A percentile compares a stretch with the other conserved stretches of the same genome.
Conservation (phyloP, 805 yeast species). For the Candida golubevii region DNA sequence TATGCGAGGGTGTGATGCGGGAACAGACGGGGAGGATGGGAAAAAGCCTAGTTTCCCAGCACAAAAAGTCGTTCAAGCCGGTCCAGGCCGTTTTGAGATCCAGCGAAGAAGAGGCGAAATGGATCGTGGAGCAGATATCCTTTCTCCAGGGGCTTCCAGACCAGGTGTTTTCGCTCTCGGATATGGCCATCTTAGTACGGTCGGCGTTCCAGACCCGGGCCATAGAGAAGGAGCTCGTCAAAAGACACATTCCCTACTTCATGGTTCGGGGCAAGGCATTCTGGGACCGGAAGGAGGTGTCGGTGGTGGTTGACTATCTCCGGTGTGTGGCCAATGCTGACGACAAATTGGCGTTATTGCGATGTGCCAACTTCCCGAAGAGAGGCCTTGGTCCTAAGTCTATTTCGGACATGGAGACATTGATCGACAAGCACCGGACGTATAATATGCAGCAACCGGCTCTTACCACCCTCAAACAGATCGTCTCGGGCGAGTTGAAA, state of each 20-base stretch:
- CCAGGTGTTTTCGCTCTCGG: constrained; percentile 44
- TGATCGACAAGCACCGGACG: constrained; percentile 20
- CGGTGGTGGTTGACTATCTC: constrained; percentile 57
- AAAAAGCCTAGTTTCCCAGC: constrained; percentile 46
- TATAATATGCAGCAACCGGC: constrained; percentile 3
- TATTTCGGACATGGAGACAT: constrained; percentile 21
- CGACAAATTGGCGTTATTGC: constrained; percentile 57
- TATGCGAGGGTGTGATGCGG: constrained; percentile 63
- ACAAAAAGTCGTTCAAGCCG: constrained; percentile 41
- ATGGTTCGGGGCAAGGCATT: constrained; percentile 73
- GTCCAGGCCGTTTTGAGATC: constrained; percentile 39
- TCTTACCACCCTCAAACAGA: constrained; percentile 7
- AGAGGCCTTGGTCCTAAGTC: constrained; percentile 65
- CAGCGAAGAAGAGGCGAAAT: constrained; percentile 52
- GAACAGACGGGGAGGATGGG: constrained; percentile 48
- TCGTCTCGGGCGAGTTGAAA: constrained; percentile 4
- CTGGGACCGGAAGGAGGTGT: constrained; percentile 74
- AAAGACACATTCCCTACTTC: constrained; percentile 54
- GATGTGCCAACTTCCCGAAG: constrained; percentile 57
- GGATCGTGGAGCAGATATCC: constrained; percentile 53
- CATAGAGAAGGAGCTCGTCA: constrained; percentile 61
- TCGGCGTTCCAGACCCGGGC: constrained; percentile 56
- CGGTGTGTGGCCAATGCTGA: constrained; percentile 54
- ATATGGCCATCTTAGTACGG: constrained; percentile 70
- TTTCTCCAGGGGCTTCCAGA: constrained; percentile 44